Evolutionary conservation across 2,329 filamentous ascomycete species (phyloP).

Genomic region (Xylaria sp.): DNA sequence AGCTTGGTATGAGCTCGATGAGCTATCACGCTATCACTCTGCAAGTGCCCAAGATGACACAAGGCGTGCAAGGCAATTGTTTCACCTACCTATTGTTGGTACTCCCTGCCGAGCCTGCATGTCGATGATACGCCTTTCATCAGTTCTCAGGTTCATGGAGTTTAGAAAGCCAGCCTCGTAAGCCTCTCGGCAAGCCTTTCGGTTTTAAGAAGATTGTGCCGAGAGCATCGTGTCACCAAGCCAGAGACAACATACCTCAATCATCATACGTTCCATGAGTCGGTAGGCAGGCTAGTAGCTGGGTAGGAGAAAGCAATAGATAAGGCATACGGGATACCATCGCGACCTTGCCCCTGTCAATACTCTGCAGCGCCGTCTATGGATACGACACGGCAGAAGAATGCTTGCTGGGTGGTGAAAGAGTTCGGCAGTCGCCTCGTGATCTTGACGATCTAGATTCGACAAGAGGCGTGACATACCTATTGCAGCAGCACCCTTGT

Average conservation of each 20-base stretch:
- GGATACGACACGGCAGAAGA: neutral
- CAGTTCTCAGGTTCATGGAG: neutral
- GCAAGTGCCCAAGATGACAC: neutral
- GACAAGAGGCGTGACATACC: neutral
- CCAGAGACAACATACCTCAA: neutral
- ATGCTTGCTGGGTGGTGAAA: neutral
- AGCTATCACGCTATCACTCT: neutral
- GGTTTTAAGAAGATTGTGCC: neutral
- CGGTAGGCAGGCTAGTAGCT: neutral
- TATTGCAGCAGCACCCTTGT: neutral
- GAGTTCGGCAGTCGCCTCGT: neutral
- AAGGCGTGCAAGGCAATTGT: neutral
- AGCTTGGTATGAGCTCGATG: neutral
- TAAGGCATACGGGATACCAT: too few relatives aligned
- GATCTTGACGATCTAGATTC: neutral
- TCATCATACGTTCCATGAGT: neutral
- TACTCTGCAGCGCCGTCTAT: neutral
- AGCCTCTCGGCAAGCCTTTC: neutral
- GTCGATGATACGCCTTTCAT: neutral
- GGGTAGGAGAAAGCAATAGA: too few relatives aligned
- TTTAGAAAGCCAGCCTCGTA: neutral
- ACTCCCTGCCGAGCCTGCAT: neutral
- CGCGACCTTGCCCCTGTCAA: neutral
- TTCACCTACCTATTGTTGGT: neutral
- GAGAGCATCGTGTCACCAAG: neutral